These are phyloP conservation scores for Boletus hoseneyae DNA, from an alignment of 1,284 basidiomycete genomes.

Conservation along the genomic window DNA sequence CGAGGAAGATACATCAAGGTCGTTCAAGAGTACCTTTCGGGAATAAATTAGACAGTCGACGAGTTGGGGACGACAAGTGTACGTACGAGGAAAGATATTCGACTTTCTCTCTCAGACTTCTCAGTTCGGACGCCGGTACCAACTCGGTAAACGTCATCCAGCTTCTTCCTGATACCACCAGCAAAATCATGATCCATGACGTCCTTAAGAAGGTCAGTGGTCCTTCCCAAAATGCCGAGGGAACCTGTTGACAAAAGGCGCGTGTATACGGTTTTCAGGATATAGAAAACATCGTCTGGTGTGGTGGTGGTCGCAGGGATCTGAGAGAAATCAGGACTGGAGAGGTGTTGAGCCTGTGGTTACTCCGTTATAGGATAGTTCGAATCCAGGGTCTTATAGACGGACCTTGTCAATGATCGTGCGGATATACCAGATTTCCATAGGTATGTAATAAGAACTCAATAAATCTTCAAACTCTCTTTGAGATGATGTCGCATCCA, in stretches of 20 bases:
- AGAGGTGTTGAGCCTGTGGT: constrained; percentile 65
- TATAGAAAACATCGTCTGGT: constrained; percentile 93
- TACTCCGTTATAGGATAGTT: constrained; percentile 2
- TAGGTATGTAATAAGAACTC: constrained; percentile 75
- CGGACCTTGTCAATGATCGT: constrained; percentile 82
- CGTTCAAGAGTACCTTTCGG: constrained; percentile 78
- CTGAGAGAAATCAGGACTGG: constrained; percentile 66
- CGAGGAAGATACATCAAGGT: constrained; percentile 81
- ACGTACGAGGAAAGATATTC: constrained; percentile 77
- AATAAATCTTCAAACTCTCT: constrained; percentile 68
- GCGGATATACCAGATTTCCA: constrained; percentile 93
- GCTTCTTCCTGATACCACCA: constrained; percentile 72
- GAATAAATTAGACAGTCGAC: constrained; percentile 4
- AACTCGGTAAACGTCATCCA: constrained; percentile 83
- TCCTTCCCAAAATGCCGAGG: constrained; percentile 52
- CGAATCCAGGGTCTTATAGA: background rate
- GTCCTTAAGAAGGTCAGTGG: constrained; percentile 61
- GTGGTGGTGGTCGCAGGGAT: constrained; percentile 62
- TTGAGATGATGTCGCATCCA: constrained; percentile 55
- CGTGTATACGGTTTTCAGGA: constrained; percentile 79
- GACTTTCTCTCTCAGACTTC: constrained; percentile 74
- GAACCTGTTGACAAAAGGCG: constrained; percentile 77
- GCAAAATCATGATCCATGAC: constrained; percentile 81
- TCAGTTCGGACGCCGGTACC: constrained; percentile 56
- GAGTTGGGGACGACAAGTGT: background rate